Percentiles rank a stretch among this genome's conserved stretches.
Conservation (phyloP, 371 early-diverging fungal genomes). For the Mortierella sp. region DNA sequence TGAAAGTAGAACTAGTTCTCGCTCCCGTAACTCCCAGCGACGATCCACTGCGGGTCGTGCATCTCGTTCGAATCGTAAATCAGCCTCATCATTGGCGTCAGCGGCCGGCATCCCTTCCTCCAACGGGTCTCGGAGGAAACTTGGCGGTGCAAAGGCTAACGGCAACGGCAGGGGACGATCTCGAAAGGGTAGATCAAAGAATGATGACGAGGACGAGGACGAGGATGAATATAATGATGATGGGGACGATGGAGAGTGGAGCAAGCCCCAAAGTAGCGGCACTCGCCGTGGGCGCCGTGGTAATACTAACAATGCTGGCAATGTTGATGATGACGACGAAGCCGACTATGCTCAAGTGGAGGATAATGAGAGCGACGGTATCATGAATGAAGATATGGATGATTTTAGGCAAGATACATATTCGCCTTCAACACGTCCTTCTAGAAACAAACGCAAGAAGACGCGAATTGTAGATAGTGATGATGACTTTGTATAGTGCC, state of each 20-base stretch:
- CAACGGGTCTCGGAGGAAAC: conserved; percentile 29
- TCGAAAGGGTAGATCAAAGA: conserved; percentile 21
- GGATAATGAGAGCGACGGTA: conserved; percentile 22
- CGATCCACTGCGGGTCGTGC: conserved; percentile 20
- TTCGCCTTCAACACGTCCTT: conserved; percentile 18
- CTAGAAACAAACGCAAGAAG: conserved; percentile 41
- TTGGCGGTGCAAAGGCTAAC: conserved; percentile 9
- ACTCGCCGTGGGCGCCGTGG: conserved; percentile 21
- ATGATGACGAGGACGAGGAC: conserved; percentile 45
- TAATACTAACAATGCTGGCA: not conserved
- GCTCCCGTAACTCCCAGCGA: conserved; percentile 20
- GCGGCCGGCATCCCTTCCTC: conserved; percentile 1
- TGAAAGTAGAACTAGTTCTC: conserved; percentile 25
- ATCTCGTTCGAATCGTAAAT: conserved; percentile 21
- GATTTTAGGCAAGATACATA: conserved; percentile 20
- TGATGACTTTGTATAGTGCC: conserved; percentile 39
- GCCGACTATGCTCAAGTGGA: conserved; percentile 19
- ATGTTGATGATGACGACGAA: conserved; percentile 35
- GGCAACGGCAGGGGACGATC: conserved; percentile 14
- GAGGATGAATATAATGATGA: conserved; percentile 44
- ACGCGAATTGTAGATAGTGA: conserved; percentile 45
- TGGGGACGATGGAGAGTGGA: conserved; percentile 55
- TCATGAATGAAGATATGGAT: conserved; percentile 50
- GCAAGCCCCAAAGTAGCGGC: conserved; percentile 12
- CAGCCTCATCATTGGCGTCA: conserved; percentile 1